A percentile compares a stretch with the other conserved stretches of the same genome.
Evolutionary conservation across 148 eudicot genomes (phyloP).

Genomic region (Salicornia ramosissima): DNA sequence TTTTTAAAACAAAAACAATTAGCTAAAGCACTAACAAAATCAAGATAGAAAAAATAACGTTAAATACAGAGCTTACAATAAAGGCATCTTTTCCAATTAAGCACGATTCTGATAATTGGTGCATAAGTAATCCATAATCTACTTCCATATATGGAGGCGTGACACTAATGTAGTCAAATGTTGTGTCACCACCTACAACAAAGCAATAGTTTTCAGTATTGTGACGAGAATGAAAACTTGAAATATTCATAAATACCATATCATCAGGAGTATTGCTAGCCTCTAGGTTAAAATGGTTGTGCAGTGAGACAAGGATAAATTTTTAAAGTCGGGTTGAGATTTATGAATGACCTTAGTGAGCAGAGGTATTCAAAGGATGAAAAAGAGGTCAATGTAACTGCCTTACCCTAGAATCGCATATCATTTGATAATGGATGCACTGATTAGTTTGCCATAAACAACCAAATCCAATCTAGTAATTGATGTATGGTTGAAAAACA

Average conservation of each 20-base stretch:
- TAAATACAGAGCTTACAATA: slow-evolving; percentile 46
- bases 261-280: neutral
- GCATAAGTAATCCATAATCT: slow-evolving; percentile 76
- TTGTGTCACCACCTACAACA: slow-evolving; percentile 53
- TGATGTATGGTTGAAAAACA: neutral
- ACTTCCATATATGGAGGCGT: slow-evolving; percentile 89
- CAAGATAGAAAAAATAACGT: neutral
- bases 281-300: neutral
- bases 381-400: neutral
- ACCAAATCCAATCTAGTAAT: neutral
- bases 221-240: neutral
- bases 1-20: slow-evolving; percentile 7
- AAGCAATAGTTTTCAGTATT: slow-evolving; percentile 13
- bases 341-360: neutral
- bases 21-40: neutral
- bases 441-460: neutral
- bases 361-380: neutral
- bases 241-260: neutral
- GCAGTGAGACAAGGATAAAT: neutral
- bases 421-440: neutral
- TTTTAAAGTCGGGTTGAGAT: neutral
- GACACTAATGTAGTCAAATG: slow-evolving; percentile 82
- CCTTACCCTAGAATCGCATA: neutral
- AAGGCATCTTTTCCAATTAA: slow-evolving; percentile 77
- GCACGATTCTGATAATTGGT: slow-evolving; percentile 62